These are phyloP conservation scores for Citrullus colocynthis DNA, from an alignment of 306 rosid species.

Conservation along the genomic window DNA sequence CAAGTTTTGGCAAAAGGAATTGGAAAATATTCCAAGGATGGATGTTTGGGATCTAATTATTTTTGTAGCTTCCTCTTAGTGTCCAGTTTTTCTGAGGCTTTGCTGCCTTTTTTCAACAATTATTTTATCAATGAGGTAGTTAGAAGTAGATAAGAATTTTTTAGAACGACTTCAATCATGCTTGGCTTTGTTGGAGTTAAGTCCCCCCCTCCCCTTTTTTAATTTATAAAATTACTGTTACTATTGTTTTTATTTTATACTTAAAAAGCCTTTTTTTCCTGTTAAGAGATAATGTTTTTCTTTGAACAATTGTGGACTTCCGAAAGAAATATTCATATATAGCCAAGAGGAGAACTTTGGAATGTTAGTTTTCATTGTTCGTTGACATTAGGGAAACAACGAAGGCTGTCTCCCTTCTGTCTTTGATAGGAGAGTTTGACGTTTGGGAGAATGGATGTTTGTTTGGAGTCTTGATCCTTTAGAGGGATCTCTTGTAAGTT, in stretches of 20 bases:
- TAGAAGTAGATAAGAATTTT: neutral
- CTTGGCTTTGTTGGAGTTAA: neutral
- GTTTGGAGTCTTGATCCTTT: no score
- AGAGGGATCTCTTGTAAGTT: no score
- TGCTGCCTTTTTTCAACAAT: neutral
- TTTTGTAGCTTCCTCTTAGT: neutral
- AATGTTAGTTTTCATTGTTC: neutral
- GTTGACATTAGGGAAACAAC: no score
- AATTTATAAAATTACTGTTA: no score
- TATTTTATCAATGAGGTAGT: neutral
- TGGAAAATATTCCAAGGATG: neutral
- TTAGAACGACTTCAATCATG: neutral
- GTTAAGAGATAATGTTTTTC: neutral
- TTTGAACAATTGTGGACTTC: neutral
- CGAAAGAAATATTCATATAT: neutral
- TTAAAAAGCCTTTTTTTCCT: neutral
- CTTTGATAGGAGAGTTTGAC: no score
- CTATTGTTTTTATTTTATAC: neutral
- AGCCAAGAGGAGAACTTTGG: neutral
- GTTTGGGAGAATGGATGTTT: no score
- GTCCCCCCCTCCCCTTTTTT: neutral
- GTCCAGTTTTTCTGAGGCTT: neutral
- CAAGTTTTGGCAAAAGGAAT: neutral
- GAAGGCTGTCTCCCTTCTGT: no score
- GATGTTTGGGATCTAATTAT: neutral